Base-by-base conservation (phyloP, 1,284 basidiomycete genomes). In the Sporisorium scitamineum region DNA sequence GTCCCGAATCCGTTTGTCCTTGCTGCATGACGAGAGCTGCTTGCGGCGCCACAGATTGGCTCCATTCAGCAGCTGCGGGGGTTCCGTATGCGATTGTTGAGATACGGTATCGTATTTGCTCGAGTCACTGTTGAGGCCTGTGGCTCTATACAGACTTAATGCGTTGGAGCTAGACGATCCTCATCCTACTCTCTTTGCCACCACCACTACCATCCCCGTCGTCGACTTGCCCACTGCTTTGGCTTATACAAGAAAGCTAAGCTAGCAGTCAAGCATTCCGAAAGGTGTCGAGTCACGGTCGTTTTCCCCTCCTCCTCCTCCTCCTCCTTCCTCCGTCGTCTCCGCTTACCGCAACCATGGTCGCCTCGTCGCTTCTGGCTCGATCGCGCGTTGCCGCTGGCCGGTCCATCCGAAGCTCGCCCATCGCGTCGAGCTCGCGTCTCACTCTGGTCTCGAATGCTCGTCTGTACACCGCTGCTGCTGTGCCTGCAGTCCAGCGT, bases 351-450 rank as follows among this genome's bases (percentile, higher is more conserved):
- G 32, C 14, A 44, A 50, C 18, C 13, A 74, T 74, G 67, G 66
- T 74, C 41, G 66, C 63, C 24, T 48, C 72, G 14, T 69, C 63
- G 34, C 51, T 75, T 31, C 52, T 70, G 22, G 61, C 61, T 14
- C 72, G 68, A 48, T 70, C 72, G 56, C 72, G 72, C 48, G 47
- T 66, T 48, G 61, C 59, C 44, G 54, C 61, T 22, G 39, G 59
- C 42, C 63, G 68, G 47, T 70, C 61, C 32, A 20, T 67, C 29
- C 72, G 68, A 64, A 57, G 34, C 47, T 22, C 41, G 37, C 52
- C 66, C 22, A 22, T 63, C 54, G 63, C 64, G 5, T 70, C 72
- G 26, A 54, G 48, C 52, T 75, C 68, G 16, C 67, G 67, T 26
- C 32, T 58, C 22, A 44, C 56, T 14, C 20, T 50, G 20, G 20